Conservation (phyloP, 2,329 filamentous ascomycete species). For the Onygenales sp. region DNA sequence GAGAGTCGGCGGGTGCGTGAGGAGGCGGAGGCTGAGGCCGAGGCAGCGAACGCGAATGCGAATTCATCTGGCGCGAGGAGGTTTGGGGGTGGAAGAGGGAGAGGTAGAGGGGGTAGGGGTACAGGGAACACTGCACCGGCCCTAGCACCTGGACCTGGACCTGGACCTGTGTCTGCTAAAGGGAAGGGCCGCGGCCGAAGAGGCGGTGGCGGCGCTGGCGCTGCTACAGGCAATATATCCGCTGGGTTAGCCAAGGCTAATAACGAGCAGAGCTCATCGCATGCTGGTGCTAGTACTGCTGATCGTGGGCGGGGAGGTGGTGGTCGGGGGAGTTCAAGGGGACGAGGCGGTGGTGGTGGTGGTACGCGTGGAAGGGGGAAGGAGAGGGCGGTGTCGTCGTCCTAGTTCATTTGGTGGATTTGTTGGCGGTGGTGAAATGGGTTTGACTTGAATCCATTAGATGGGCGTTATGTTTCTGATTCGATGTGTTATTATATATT, state of each 20-base stretch:
- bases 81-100: constrained; percentile 11
- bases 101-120: constrained; percentile 4
- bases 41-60: constrained; percentile 13
- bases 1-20: constrained; percentile 65
- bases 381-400: constrained; percentile 1
- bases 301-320: constrained; percentile 2
- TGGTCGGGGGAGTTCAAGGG: neutral
- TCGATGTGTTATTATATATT: neutral
- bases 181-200: neutral
- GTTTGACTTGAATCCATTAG: neutral
- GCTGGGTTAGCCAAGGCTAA: neutral
- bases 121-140: neutral
- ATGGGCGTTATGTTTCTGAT: neutral
- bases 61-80: constrained; percentile 5
- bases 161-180: neutral
- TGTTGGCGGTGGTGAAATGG: neutral
- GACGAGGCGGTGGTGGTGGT: neutral
- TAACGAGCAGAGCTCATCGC: neutral
- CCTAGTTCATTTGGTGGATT: neutral
- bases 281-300: neutral
- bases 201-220: neutral
- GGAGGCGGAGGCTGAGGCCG: constrained; percentile 38
- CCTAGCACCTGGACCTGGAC: neutral
- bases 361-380: constrained; percentile 6
- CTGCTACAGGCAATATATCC: neutral